Evolutionary conservation across 2,329 filamentous ascomycete species (phyloP).

Genomic region (Sporothrix brasiliensis): DNA sequence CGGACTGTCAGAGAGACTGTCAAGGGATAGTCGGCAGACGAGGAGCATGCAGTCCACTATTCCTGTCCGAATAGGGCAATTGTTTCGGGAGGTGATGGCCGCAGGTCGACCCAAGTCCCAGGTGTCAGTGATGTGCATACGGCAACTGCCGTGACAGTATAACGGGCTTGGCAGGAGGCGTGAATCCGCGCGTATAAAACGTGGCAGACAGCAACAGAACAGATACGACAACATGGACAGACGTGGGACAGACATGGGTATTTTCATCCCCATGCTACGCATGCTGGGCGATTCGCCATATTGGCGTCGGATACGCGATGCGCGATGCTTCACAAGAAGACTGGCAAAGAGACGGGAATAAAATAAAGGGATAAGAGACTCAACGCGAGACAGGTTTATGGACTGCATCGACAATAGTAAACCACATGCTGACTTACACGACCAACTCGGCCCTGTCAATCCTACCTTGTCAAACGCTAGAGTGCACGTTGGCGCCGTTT

Average conservation of each 20-base stretch:
- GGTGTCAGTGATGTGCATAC: too few relatives aligned
- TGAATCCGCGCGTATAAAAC: too few relatives aligned
- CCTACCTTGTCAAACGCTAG: too few relatives aligned
- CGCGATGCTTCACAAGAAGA: not conserved
- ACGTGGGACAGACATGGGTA: too few relatives aligned
- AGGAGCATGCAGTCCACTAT: not conserved
- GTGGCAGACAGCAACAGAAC: too few relatives aligned
- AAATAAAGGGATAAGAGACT: not conserved
- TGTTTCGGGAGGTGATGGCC: not conserved
- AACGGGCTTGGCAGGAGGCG: too few relatives aligned
- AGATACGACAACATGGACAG: too few relatives aligned
- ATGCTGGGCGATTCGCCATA: constrained; percentile 9
- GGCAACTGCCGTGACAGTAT: not conserved
- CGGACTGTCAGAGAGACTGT: not conserved
- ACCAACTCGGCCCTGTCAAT: too few relatives aligned
- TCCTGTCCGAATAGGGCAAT: not conserved
- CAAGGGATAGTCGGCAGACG: not conserved
- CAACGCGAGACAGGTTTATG: not conserved
- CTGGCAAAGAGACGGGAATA: not conserved
- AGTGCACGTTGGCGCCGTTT: too few relatives aligned
- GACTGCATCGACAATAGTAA: too few relatives aligned
- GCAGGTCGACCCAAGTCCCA: not conserved
- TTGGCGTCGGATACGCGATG: too few relatives aligned
- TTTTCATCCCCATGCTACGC: not conserved
- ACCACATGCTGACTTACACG: too few relatives aligned